phyloP scores from a whole-genome alignment of 305 asterid genomes.

The Stenogyne calaminthoides region DNA sequence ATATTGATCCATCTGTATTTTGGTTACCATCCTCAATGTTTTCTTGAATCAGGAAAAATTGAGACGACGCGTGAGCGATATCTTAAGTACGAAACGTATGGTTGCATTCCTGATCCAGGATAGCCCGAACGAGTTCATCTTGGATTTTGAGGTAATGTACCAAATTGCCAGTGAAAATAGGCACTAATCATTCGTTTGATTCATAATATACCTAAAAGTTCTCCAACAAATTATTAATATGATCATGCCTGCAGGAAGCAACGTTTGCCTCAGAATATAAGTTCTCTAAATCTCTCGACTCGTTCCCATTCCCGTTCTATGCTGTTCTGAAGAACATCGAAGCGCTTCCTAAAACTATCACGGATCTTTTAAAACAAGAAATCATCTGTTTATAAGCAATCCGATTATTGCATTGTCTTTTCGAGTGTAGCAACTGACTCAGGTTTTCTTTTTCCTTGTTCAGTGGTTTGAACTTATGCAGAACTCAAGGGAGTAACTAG shows the following conservation, averaged over 20 bases:
- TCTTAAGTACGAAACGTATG: constrained; percentile 77
- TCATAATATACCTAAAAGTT: background rate
- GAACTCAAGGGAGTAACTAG: constrained; percentile 44
- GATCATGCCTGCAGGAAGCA: background rate
- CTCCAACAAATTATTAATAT: constrained; percentile 15
- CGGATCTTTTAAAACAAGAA: constrained; percentile 93
- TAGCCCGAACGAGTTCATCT: constrained; percentile 66
- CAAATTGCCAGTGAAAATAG: too few relatives aligned
- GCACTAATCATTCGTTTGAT: background rate
- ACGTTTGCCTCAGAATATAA: constrained; percentile 38
- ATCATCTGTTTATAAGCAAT: constrained; percentile 14
- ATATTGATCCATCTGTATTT: background rate
- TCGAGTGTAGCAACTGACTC: background rate
- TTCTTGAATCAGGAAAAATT: too few relatives aligned
- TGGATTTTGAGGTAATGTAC: constrained; percentile 54
- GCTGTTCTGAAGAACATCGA: constrained; percentile 81
- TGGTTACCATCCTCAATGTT: background rate
- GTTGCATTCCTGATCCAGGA: constrained; percentile 84
- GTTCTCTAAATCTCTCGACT: constrained; percentile 59
- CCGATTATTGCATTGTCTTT: background rate
- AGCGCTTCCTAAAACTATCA: constrained; percentile 88
- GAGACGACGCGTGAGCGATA: constrained; percentile 70
- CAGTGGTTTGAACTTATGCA: constrained; percentile 99
- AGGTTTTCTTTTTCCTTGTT: constrained; percentile 1
- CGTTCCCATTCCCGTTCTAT: constrained; percentile 91